phyloP scores from a whole-genome alignment of 768 basidiomycete species.

The Collybiopsis confluens region DNA sequence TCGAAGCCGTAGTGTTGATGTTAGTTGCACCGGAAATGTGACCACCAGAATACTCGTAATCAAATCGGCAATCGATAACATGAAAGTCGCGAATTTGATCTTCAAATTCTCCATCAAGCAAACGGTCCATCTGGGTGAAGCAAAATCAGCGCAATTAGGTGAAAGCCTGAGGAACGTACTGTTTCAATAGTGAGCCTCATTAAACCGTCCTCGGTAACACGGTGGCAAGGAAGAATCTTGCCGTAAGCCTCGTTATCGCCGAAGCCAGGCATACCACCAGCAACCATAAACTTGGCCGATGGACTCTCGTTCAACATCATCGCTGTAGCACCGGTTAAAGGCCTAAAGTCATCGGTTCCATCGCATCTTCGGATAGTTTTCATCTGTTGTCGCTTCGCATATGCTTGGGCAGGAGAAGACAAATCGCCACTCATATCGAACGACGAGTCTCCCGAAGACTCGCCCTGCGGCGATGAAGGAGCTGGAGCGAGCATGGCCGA shows the following conservation, averaged over 20 bases:
- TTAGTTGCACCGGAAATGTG: slow-evolving; percentile 92
- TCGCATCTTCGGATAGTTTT: slow-evolving; percentile 78
- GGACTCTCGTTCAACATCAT: slow-evolving; percentile 53
- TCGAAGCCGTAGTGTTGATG: slow-evolving; percentile 72
- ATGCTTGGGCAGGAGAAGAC: slow-evolving; percentile 80
- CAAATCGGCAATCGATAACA: slow-evolving; percentile 95
- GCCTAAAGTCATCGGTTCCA: slow-evolving; percentile 77
- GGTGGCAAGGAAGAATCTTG: slow-evolving; percentile 91
- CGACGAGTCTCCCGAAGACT: slow-evolving; percentile 49
- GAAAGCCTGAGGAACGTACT: slow-evolving; percentile 40
- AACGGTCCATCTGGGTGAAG: slow-evolving; percentile 59
- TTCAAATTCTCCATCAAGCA: slow-evolving; percentile 74
- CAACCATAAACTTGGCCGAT: slow-evolving; percentile 44
- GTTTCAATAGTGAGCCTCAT: slow-evolving; percentile 84
- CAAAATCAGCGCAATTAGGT: slow-evolving; percentile 11
- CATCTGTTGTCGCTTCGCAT: slow-evolving; percentile 70
- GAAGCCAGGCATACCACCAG: slow-evolving; percentile 74
- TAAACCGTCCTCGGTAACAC: slow-evolving; percentile 90
- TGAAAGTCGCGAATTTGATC: slow-evolving; percentile 63
- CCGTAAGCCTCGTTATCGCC: slow-evolving; percentile 91
- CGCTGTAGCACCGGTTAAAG: slow-evolving; percentile 64
- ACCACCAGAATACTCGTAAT: slow-evolving; percentile 92
- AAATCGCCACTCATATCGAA: slow-evolving; percentile 61
- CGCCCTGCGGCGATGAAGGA: slow-evolving; percentile 49
- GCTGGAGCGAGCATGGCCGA: slow-evolving; percentile 67